phyloP scores from a whole-genome alignment of 1,284 basidiomycete genomes.

The Heliocybe sulcata region DNA sequence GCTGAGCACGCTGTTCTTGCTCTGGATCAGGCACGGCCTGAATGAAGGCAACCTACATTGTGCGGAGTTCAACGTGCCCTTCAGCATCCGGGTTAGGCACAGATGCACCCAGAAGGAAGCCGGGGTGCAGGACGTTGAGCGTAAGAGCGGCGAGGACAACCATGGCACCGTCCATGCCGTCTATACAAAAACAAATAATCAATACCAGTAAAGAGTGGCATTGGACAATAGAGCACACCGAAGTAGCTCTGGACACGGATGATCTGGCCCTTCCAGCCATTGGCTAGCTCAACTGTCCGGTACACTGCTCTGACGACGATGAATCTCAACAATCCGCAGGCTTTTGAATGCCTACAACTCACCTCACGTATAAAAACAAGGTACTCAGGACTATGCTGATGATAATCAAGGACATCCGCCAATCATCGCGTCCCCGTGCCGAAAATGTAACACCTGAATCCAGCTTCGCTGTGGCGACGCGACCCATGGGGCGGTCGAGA shows the following conservation, averaged over 20 bases:
- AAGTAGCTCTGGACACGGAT: conserved; percentile 22
- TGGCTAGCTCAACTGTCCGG: conserved; percentile 23
- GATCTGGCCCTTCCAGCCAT: conserved; percentile 23
- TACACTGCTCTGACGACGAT: conserved; percentile 18
- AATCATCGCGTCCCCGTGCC: not conserved
- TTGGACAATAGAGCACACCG: conserved; percentile 3
- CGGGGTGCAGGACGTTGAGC: conserved; percentile 51
- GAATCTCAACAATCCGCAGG: not conserved
- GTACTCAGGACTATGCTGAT: too few species aligned
- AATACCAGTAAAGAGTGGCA: too few species aligned
- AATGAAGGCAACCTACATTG: too few species aligned
- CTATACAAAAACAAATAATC: too few species aligned
- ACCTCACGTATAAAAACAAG: not conserved
- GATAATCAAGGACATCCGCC: not conserved
- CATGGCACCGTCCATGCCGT: conserved; percentile 55
- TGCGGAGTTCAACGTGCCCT: too few species aligned
- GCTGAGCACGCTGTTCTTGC: too few species aligned
- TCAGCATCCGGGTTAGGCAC: not conserved
- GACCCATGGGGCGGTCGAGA: conserved; percentile 28
- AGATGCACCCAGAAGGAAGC: conserved; percentile 26
- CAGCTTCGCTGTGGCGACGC: not conserved
- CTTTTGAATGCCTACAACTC: not conserved
- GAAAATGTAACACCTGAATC: too few species aligned
- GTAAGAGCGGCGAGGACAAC: conserved; percentile 48
- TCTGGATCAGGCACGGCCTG: too few species aligned